Evolutionary conservation across 1,284 basidiomycete species (phyloP).

Genomic region (Ustilago curta): DNA sequence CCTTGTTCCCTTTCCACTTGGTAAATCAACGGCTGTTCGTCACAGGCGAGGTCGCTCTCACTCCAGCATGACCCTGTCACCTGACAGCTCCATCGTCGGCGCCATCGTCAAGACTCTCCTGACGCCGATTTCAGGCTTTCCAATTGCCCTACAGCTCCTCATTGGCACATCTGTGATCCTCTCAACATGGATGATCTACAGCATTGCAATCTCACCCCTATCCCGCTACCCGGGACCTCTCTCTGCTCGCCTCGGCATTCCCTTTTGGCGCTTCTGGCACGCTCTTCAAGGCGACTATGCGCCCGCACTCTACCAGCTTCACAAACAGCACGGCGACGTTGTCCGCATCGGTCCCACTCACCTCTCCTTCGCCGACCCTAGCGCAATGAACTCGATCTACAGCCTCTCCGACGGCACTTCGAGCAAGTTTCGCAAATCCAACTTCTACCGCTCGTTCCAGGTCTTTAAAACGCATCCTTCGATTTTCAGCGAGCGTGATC

Average conservation of each 20-base stretch:
- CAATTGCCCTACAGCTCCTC: slow-evolving; percentile 20
- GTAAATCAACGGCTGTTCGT: slow-evolving; percentile 12
- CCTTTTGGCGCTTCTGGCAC: slow-evolving; percentile 54
- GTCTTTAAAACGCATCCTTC: slow-evolving; percentile 52
- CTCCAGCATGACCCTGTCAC: slow-evolving; percentile 15
- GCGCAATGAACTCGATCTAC: slow-evolving; percentile 58
- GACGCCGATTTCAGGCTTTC: slow-evolving; percentile 22
- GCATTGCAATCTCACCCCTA: slow-evolving; percentile 43
- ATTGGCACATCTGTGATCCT: slow-evolving; percentile 8
- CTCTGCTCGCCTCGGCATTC: slow-evolving; percentile 47
- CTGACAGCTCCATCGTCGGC: slow-evolving; percentile 36
- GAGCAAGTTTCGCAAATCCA: slow-evolving; percentile 55
- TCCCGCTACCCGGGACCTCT: slow-evolving; percentile 51
- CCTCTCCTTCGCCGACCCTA: slow-evolving; percentile 49
- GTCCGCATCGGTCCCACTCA: slow-evolving; percentile 61
- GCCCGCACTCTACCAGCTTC: slow-evolving; percentile 37
- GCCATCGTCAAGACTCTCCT: slow-evolving; percentile 16
- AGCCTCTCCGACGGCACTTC: slow-evolving; percentile 44
- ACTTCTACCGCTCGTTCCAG: slow-evolving; percentile 49
- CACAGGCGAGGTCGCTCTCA: slow-evolving; percentile 2
- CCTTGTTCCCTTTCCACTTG: not conserved
- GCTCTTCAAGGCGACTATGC: slow-evolving; percentile 47
- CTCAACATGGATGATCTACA: slow-evolving; percentile 43
- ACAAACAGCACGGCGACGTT: slow-evolving; percentile 48
- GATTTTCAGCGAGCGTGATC: slow-evolving; percentile 60